Evolutionary conservation across 164 flowering plant species (phyloP).

Genomic region (Stephania japonica): DNA sequence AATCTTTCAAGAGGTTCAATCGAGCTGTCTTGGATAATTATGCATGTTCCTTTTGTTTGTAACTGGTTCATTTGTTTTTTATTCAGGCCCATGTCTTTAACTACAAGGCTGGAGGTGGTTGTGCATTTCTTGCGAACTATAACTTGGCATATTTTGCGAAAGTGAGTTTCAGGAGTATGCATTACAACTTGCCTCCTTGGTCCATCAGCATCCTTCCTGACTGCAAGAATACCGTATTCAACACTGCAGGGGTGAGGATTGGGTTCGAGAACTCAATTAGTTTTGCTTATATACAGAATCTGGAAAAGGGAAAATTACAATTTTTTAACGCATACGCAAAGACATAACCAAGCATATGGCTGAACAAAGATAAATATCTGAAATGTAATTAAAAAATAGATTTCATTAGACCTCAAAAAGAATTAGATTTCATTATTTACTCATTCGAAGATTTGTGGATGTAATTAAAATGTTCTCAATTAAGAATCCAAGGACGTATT

Average conservation of each 20-base stretch:
- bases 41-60: not conserved
- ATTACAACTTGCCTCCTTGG: slow-evolving; percentile 80
- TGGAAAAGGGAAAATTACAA: not conserved
- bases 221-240: slow-evolving; percentile 67
- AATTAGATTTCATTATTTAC: not conserved
- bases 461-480: not conserved
- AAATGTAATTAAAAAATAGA: too few species aligned
- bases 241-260: slow-evolving; percentile 75
- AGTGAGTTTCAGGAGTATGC: slow-evolving; percentile 43
- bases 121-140: slow-evolving; percentile 82
- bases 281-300: slow-evolving; percentile 1
- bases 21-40: not conserved
- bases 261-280: not conserved
- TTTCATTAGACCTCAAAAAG: too few species aligned
- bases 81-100: slow-evolving; percentile 61
- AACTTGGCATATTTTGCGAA: slow-evolving; percentile 36
- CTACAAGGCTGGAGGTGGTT: slow-evolving; percentile 54
- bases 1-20: slow-evolving; percentile 56
- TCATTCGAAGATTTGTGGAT: not conserved
- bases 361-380: not conserved
- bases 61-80: not conserved
- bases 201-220: slow-evolving; percentile 92
- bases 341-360: not conserved
- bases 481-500: not conserved
- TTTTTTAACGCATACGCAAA: not conserved